phyloP scores from a whole-genome alignment of 148 eudicot species.

The Amaranthus cruentus region DNA sequence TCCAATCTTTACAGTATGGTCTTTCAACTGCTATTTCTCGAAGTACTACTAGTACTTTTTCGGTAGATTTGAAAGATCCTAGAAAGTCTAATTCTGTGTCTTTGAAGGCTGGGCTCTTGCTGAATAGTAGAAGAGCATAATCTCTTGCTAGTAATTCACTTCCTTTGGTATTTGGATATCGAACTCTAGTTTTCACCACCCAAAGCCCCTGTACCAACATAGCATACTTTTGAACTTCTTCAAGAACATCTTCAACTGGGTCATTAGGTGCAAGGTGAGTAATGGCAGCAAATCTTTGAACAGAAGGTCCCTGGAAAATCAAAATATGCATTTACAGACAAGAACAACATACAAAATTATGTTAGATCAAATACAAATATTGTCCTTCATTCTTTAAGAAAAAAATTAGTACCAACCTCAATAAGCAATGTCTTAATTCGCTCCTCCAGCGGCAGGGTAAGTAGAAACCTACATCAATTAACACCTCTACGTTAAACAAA shows the following conservation, averaged over 20 bases:
- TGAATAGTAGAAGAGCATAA: conserved; percentile 47
- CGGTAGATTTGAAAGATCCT: conserved; percentile 24
- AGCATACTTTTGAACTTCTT: conserved; percentile 46
- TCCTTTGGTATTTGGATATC: conserved; percentile 25
- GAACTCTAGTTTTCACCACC: conserved; percentile 54
- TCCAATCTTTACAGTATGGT: no score
- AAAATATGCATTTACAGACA: background rate
- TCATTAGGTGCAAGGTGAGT: conserved; percentile 58
- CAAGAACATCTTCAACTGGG: conserved; percentile 52
- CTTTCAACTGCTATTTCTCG: no score
- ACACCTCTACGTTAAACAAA: background rate
- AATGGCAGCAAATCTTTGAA: conserved; percentile 58
- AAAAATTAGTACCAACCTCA: conserved; percentile 51
- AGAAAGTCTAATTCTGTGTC: conserved; percentile 24
- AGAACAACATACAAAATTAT: background rate
- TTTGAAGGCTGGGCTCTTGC: conserved; percentile 44
- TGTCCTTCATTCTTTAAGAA: background rate
- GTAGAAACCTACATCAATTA: conserved; percentile 49
- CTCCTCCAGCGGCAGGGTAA: conserved; percentile 59
- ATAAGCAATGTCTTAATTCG: conserved; percentile 51
- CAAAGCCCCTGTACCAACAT: conserved; percentile 80
- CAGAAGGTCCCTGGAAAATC: conserved; percentile 49
- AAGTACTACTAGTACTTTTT: conserved; percentile 27
- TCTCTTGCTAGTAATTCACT: conserved; percentile 40
- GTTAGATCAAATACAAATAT: background rate